A percentile compares a stretch with the other conserved stretches of the same genome.
phyloP scores from a whole-genome alignment of 768 basidiomycete species.

The Hebeloma cylindrosporum region DNA sequence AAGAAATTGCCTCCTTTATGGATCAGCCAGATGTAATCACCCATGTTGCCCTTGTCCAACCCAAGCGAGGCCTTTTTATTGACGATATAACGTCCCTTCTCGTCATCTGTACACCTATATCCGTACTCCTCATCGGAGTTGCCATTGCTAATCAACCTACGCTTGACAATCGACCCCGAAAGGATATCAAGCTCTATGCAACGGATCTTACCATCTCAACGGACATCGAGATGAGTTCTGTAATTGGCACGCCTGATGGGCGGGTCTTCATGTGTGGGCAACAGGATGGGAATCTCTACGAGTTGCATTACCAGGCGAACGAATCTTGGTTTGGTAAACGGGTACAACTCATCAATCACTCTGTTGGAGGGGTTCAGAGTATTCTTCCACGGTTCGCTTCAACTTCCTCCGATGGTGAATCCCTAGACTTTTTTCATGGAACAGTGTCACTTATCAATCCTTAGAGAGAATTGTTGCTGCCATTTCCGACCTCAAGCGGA shows the following conservation, averaged over 20 bases:
- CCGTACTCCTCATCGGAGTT: constrained; percentile 83
- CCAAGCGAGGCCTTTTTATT: constrained; percentile 85
- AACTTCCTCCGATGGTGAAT: constrained; percentile 62
- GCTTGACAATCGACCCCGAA: constrained; percentile 43
- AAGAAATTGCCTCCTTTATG: constrained; percentile 88
- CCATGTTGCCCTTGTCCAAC: constrained; percentile 83
- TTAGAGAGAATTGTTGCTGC: constrained; percentile 72
- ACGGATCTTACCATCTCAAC: constrained; percentile 80
- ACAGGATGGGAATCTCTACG: constrained; percentile 87
- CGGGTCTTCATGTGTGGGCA: constrained; percentile 89
- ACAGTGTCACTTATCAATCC: constrained; percentile 11
- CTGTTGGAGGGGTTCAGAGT: constrained; percentile 75
- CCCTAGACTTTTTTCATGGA: neutral
- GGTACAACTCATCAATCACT: constrained; percentile 84
- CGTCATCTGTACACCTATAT: constrained; percentile 85
- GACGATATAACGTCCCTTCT: constrained; percentile 89
- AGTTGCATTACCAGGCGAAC: constrained; percentile 86
- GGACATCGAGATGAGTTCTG: constrained; percentile 84
- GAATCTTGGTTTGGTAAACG: constrained; percentile 93
- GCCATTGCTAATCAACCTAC: constrained; percentile 50
- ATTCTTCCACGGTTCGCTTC: constrained; percentile 75
- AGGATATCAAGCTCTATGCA: constrained; percentile 85
- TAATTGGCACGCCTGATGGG: constrained; percentile 76
- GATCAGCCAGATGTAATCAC: constrained; percentile 91
- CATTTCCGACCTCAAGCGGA: constrained; percentile 64